phyloP scores from a whole-genome alignment of 2,329 filamentous ascomycete genomes.

The Tolypocladium tundrense region DNA sequence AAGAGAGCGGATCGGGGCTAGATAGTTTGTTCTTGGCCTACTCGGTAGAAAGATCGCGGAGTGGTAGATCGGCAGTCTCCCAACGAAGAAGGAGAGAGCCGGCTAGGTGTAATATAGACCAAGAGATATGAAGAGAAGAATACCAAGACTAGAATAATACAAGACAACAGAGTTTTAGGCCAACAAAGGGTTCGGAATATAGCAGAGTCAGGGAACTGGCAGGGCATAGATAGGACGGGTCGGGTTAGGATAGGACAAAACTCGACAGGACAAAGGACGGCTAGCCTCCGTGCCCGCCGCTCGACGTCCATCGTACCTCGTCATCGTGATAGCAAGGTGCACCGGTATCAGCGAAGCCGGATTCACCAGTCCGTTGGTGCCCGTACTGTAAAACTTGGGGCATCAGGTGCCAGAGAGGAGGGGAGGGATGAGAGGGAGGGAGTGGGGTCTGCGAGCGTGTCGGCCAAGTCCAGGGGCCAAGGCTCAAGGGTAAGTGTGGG shows the following conservation, averaged over 20 bases:
- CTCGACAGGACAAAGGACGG: not conserved
- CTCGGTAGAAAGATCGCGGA: not conserved
- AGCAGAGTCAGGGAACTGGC: not conserved
- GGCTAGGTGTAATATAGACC: not conserved
- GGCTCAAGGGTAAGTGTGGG: slow-evolving; percentile 1
- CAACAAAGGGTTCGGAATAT: not conserved
- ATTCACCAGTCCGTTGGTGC: not conserved
- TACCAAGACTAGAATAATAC: not conserved
- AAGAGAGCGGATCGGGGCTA: not conserved
- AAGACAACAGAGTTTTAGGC: slow-evolving; percentile 1
- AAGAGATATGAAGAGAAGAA: not conserved
- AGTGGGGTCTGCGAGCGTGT: not conserved
- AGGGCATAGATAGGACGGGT: not conserved
- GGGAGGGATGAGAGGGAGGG: not conserved
- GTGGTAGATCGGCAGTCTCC: not conserved
- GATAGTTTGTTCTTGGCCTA: not conserved
- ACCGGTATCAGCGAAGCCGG: slow-evolving; percentile 6
- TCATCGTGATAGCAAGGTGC: slow-evolving; percentile 11
- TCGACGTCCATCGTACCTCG: not conserved
- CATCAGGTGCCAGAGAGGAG: not conserved
- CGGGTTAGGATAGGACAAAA: not conserved
- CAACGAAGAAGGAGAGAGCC: not conserved
- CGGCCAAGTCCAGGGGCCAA: not conserved
- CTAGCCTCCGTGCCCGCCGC: not conserved
- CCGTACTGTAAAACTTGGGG: not conserved